Evolutionary conservation across 345 rosid species (phyloP).

Genomic region (Mercurialis annua): DNA sequence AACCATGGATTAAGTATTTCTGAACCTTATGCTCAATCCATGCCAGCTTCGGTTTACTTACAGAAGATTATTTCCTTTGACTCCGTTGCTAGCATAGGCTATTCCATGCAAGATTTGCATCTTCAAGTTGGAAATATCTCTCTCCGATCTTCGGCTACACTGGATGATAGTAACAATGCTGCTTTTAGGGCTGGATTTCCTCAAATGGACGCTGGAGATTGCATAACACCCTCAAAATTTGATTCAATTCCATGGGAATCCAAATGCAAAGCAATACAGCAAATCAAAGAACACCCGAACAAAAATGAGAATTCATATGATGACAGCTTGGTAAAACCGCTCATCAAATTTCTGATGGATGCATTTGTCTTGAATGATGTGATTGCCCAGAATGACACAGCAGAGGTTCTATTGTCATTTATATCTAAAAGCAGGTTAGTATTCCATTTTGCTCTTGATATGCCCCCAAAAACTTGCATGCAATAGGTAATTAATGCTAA

Average conservation of each 20-base stretch:
- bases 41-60: slow-evolving; percentile 6
- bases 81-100: slow-evolving; percentile 38
- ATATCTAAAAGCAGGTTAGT: slow-evolving; percentile 31
- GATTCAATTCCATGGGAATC: slow-evolving; percentile 32
- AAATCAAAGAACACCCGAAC: slow-evolving; percentile 24
- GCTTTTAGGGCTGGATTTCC: slow-evolving; percentile 3
- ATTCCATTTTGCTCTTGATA: slow-evolving; percentile 4
- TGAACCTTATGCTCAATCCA: slow-evolving; percentile 15
- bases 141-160: slow-evolving; percentile 20
- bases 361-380: slow-evolving; percentile 25
- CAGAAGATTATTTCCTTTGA: slow-evolving; percentile 8
- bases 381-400: slow-evolving; percentile 31
- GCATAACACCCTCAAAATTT: slow-evolving; percentile 15
- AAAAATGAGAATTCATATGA: slow-evolving; percentile 11
- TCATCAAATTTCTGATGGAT: slow-evolving; percentile 35
- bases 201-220: slow-evolving; percentile 12
- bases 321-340: slow-evolving; percentile 14
- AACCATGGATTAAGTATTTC: slow-evolving; percentile 25
- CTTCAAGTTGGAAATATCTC: slow-evolving; percentile 30
- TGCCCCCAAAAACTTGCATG: no score
- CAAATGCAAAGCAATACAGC: slow-evolving; percentile 30
- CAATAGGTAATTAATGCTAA: no score
- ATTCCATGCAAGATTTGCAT: slow-evolving; percentile 28
- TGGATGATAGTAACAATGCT: background rate
- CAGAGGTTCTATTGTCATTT: slow-evolving; percentile 35